Evolutionary conservation across 179 eudicot species (phyloP).

Genomic region (Spergularia azorica): DNA sequence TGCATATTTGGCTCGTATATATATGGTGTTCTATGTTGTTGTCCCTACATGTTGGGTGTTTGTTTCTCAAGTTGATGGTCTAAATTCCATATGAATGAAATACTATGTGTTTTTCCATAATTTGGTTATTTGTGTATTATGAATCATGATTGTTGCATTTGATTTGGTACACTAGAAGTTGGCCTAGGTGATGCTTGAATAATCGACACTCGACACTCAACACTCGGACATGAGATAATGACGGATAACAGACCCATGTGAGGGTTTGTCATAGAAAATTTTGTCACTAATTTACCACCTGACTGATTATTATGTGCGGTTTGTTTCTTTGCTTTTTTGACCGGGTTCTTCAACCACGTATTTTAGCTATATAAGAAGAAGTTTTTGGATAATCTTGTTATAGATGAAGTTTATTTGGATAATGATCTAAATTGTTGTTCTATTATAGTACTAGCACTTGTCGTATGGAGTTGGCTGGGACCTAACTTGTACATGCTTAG

Average conservation of each 20-base stretch:
- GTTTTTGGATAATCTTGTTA: background rate
- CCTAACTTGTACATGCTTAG: background rate
- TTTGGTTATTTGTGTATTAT: background rate
- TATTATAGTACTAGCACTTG: no score
- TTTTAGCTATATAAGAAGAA: background rate
- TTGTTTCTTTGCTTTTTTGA: slow-evolving; percentile 16
- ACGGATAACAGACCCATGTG: slow-evolving; percentile 22
- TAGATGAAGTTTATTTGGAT: background rate
- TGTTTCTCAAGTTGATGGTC: background rate
- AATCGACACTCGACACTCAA: background rate
- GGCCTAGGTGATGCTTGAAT: background rate
- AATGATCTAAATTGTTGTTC: background rate
- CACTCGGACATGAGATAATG: background rate
- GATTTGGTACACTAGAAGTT: background rate
- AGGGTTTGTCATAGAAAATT: background rate
- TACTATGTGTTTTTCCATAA: background rate
- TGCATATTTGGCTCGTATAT: background rate
- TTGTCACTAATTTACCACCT: background rate
- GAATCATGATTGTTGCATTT: background rate
- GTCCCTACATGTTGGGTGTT: slow-evolving; percentile 22
- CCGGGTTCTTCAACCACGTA: slow-evolving; percentile 11
- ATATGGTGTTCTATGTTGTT: background rate
- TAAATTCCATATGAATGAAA: background rate
- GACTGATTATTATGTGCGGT: background rate
- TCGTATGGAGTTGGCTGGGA: no score